Base-by-base conservation (phyloP, 805 yeast genomes). In the Barnettozyma sp. region DNA sequence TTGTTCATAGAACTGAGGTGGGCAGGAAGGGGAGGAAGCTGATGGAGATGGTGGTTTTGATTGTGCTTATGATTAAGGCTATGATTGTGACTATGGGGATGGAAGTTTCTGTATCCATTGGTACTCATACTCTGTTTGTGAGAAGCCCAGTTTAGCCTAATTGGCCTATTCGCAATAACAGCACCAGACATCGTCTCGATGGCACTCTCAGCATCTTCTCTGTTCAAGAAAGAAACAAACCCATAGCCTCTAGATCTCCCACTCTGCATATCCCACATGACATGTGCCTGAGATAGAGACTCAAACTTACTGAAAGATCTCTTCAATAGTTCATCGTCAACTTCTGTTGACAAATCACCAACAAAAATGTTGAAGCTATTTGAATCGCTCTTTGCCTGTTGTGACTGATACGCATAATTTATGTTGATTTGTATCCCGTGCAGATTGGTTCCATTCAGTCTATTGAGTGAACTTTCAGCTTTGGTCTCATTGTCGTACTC, bases 231-330 rank as follows among this genome's bases (percentile, higher is more conserved):
- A 2, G 90, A 78, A 10, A 85, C 92, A 58, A 87, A 86, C 3
- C 96, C 95, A 54, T 86, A 86, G 24, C 95, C 94, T 60, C 95
- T 70, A 3, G 94, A 84, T 54, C 95, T 70, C 28, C 94, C 92
- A 18, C 92, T 81, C 56, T 83, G 88, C 94, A 85, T 84, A 56
- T 87, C 95, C 95, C 96, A 86, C 95, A 86, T 87, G 22, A 86
- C 95, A 48, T 86, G 87, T 10, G 94, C 95, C 56, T 83, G 92
- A 31, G 74, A 63, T 49, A 82, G 63, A 1, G 86, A 71, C 13
- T 66, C 64, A 56, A 72, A 82, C 38, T 65, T 63, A 5, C 63
- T 47, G 53, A 86, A 86, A 10, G 81, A 66, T 29, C 58, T 60
- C 34, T 66, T 66, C 43, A 86, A 68, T 13, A 73, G 54, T 45